These are phyloP conservation scores for Colletotrichum sp. DNA, from an alignment of 2,329 filamentous ascomycete genomes.

Conservation along the genomic window DNA sequence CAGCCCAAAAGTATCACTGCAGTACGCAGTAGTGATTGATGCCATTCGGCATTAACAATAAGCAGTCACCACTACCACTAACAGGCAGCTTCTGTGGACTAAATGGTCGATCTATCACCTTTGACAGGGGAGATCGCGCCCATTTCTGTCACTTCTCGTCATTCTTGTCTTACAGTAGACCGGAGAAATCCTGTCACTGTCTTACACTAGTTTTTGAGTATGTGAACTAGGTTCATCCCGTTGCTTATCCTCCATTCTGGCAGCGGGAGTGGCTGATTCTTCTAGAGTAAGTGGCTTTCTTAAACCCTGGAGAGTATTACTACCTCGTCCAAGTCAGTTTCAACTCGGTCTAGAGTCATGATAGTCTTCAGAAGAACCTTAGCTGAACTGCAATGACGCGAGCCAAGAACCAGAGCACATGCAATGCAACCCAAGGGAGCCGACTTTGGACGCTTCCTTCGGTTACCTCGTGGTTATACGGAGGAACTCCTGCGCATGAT, in stretches of 20 bases:
- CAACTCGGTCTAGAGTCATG: not conserved
- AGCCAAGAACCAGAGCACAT: not conserved
- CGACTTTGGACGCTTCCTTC: not conserved
- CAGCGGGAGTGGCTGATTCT: not conserved
- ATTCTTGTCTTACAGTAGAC: not conserved
- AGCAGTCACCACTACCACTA: accelerated
- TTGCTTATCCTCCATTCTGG: not conserved
- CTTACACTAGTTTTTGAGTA: not conserved
- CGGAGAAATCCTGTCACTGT: not conserved
- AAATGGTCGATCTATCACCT: not conserved
- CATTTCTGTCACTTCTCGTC: not conserved
- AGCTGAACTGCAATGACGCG: not conserved
- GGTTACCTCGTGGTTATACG: not conserved
- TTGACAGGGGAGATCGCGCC: not conserved
- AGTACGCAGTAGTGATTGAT: accelerated
- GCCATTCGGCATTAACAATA: accelerated
- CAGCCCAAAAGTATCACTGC: accelerated
- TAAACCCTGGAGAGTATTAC: not conserved
- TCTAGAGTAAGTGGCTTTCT: not conserved
- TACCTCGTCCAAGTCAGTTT: not conserved
- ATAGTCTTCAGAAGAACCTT: not conserved
- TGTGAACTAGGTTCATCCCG: not conserved
- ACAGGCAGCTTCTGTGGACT: not conserved
- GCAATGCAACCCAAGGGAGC: not conserved
- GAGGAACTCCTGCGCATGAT: not conserved